Evolutionary conservation across 345 rosid species (phyloP).

Genomic region (Boechera retrofracta): DNA sequence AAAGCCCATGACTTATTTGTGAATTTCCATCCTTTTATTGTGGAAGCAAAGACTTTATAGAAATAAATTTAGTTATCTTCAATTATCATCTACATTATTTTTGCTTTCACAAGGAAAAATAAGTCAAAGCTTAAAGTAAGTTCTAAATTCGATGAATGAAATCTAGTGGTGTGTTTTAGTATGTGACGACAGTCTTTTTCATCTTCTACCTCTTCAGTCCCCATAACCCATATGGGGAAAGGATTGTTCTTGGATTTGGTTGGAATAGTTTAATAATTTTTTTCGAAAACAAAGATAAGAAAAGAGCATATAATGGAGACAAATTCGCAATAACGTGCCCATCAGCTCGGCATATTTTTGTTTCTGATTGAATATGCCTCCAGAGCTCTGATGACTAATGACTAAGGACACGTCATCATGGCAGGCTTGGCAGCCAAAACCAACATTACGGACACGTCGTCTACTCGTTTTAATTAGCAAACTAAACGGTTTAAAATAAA

Average conservation of each 20-base stretch:
- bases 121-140: not conserved
- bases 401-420: slow-evolving; percentile 22
- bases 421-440: slow-evolving; percentile 1
- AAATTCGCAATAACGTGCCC: slow-evolving; percentile 40
- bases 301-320: slow-evolving; percentile 31
- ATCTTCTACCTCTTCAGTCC: slow-evolving; percentile 21
- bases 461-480: slow-evolving; percentile 5
- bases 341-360: slow-evolving; percentile 40
- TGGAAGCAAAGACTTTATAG: slow-evolving; percentile 7
- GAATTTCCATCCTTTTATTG: not conserved
- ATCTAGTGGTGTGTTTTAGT: slow-evolving; percentile 3
- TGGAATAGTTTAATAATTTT: not conserved
- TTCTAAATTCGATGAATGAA: not conserved
- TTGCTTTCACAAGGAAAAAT: not conserved
- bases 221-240: slow-evolving; percentile 23
- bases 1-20: not conserved
- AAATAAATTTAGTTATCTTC: not conserved
- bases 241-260: slow-evolving; percentile 38
- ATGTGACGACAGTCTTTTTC: slow-evolving; percentile 27
- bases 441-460: slow-evolving; percentile 25
- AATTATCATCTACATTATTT: not conserved
- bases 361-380: slow-evolving; percentile 36
- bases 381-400: slow-evolving; percentile 13
- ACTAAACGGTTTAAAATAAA: not conserved
- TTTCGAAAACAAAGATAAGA: slow-evolving; percentile 12